Percentiles rank a stretch among this genome's conserved stretches.
Evolutionary conservation across 2,329 filamentous ascomycete species (phyloP).

Genomic region (Xylariaceae sp.): DNA sequence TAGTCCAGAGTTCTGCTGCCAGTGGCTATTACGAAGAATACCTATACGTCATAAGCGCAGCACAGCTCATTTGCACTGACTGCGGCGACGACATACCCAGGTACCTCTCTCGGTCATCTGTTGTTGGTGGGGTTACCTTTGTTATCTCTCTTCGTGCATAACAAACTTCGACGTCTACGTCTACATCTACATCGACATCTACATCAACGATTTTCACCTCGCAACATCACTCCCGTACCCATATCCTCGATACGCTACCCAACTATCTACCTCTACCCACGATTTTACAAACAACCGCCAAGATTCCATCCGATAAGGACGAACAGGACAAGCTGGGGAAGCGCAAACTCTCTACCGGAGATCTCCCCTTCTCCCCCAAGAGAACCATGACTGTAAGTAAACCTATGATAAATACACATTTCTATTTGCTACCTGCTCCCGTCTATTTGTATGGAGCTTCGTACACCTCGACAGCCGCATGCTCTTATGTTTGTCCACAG

Average conservation of each 20-base stretch:
- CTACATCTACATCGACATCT: too few relatives aligned
- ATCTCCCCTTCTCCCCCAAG: slow-evolving; percentile 63
- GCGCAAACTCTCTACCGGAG: slow-evolving; percentile 70
- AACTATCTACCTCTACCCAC: slow-evolving; percentile 3
- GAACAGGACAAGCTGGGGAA: slow-evolving; percentile 65
- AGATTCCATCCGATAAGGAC: slow-evolving; percentile 31
- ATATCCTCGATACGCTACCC: background rate
- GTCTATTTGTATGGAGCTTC: background rate
- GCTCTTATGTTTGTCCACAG: too few relatives aligned
- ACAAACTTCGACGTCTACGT: background rate
- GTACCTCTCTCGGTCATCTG: too few relatives aligned
- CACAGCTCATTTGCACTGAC: background rate
- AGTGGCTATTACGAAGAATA: too few relatives aligned
- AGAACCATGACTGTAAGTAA: slow-evolving; percentile 66
- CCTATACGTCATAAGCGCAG: too few relatives aligned
- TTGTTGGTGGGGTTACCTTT: slow-evolving; percentile 22
- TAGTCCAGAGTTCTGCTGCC: too few relatives aligned
- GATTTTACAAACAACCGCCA: slow-evolving; percentile 21
- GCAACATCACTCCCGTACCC: background rate
- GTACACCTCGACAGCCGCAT: background rate
- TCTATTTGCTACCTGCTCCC: background rate
- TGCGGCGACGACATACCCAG: too few relatives aligned
- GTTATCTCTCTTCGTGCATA: background rate
- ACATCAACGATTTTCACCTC: background rate
- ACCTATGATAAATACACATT: background rate